Base-by-base conservation (phyloP, 805 yeast genomes). In the Candida adriatica region DNA sequence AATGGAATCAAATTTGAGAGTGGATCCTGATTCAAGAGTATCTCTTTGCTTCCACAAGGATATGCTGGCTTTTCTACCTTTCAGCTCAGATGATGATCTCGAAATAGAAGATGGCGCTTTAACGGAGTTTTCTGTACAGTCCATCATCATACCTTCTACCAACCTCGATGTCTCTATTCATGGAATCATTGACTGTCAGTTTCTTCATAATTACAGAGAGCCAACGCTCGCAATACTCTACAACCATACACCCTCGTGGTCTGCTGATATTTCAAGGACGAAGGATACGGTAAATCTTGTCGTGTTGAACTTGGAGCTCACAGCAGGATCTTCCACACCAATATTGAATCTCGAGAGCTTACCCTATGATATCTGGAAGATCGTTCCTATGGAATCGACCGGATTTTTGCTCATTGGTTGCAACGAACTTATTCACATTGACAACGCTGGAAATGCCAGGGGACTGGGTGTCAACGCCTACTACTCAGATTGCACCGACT, bases 171-270 rank as follows among this genome's bases (percentile, higher is more conserved):
- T 72, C 0, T 64, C 71, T 5, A 65, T 87, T 27, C 57, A 64
- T 14, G 74, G 77, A 39, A 72, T 92, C 11, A 62, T 80, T 2
- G 94, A 84, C 49, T 66, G 79, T 43, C 75, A 73, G 29, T 88
- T 83, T 51, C 55, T 90, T 24, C 57, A 75, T 48, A 79, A 79
- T 34, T 90, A 85, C 49, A 62, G 80, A 42, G 92, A 80, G 37
- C 94, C 96, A 0, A 88, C 96, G 0, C 43, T 86, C 14, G 90
- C 81, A 0, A 65, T 86, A 5, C 51, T 86, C 17, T 72, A 61
- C 40, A 70, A 75, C 32, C 73, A 74, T 19, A 60, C 58, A 13
- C 64, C 70, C 13, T 74, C 87, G 0, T 85, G 96, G 95, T 77
- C 94, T 0, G 95, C 95, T 0, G 67, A 72, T 32, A 56, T 80